phyloP scores from a whole-genome alignment of 2,329 filamentous ascomycete genomes.

The Colletotrichum navitas region DNA sequence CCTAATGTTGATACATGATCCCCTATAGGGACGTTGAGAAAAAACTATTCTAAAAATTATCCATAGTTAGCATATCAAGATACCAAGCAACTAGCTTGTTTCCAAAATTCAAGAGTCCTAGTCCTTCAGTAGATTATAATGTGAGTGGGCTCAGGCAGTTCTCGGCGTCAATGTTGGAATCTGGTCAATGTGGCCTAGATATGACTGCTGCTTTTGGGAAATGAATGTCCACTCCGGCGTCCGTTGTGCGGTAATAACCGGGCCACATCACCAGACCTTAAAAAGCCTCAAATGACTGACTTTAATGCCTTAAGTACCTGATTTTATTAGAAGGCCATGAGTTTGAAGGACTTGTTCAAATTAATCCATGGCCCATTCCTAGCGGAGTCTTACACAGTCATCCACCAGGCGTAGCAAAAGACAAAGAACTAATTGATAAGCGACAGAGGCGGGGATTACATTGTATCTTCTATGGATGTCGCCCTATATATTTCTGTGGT shows the following conservation, averaged over 20 bases:
- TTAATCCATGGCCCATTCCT: background rate
- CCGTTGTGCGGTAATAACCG: background rate
- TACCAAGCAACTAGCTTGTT: background rate
- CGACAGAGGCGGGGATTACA: background rate
- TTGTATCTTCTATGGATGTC: no score
- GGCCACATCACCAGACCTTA: background rate
- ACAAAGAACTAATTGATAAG: background rate
- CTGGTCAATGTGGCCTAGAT: background rate
- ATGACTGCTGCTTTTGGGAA: no score
- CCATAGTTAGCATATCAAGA: background rate
- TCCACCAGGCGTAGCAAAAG: background rate
- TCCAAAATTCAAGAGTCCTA: background rate
- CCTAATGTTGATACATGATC: fast-evolving
- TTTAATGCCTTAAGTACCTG: background rate
- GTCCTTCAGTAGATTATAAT: background rate
- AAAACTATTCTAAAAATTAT: background rate
- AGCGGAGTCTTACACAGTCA: background rate
- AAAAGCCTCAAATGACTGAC: background rate
- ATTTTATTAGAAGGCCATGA: background rate
- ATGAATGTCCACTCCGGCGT: background rate
- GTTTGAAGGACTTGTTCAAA: background rate
- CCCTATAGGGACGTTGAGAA: no score
- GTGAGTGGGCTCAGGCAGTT: no score
- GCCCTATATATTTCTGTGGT: background rate
- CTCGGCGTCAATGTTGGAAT: background rate